A percentile compares a stretch with the other conserved stretches of the same genome.
Conservation (phyloP, 495 filamentous ascomycete genomes). For the Astrocystis sublimbata region DNA sequence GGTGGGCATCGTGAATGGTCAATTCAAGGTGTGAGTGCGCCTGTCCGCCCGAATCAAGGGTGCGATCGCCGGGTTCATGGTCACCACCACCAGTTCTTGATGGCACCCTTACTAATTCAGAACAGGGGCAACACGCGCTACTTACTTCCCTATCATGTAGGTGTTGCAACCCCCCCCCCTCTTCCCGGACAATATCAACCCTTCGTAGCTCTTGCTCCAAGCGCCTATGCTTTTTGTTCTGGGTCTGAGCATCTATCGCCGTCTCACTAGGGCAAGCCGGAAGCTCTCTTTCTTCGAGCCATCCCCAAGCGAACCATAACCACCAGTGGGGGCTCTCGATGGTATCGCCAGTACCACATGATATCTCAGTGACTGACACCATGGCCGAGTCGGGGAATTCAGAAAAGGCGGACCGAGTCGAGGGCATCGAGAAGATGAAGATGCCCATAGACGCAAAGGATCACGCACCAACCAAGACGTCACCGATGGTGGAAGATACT, state of each 20-base stretch:
- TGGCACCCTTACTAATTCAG: no score
- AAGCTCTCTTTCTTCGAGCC: background rate
- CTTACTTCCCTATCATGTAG: no score
- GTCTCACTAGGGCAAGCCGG: background rate
- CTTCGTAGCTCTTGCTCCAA: background rate
- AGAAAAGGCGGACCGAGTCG: background rate
- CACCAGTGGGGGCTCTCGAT: background rate
- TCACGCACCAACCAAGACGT: slow-evolving; percentile 11
- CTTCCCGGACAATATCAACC: no score
- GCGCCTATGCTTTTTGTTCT: background rate
- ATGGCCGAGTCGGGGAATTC: slow-evolving; percentile 12
- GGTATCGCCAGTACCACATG: background rate
- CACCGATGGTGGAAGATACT: slow-evolving; percentile 22
- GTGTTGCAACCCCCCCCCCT: no score
- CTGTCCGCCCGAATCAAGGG: background rate
- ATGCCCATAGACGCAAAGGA: background rate
- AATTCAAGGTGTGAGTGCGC: background rate
- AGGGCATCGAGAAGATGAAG: background rate
- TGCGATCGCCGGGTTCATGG: background rate
- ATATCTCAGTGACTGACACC: slow-evolving; percentile 11
- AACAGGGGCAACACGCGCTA: no score
- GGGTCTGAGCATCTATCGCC: background rate
- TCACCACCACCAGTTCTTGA: background rate
- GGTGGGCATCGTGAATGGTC: background rate
- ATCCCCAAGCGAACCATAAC: background rate